A percentile compares a stretch with the other conserved stretches of the same genome.
Conservation (phyloP, 768 basidiomycete species). For the Chalciporus chontae region DNA sequence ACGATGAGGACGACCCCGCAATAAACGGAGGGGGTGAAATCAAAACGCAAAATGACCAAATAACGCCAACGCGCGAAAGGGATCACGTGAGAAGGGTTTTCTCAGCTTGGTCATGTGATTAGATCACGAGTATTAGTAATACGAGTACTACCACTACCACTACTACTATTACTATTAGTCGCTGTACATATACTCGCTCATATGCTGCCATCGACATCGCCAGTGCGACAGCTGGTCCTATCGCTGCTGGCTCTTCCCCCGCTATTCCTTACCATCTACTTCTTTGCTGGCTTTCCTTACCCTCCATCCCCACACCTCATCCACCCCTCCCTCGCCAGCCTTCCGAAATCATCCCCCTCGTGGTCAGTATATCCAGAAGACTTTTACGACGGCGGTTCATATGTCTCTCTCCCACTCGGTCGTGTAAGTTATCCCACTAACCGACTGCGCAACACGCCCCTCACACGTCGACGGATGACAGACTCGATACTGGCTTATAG, state of each 20-base stretch:
- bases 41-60: constrained; percentile 31
- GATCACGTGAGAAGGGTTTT: constrained; percentile 32
- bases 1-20: constrained; percentile 13
- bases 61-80: constrained; percentile 34
- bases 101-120: constrained; percentile 25
- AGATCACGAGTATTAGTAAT: no score
- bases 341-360: constrained; percentile 52
- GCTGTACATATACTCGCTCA: background rate
- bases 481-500: constrained; percentile 77
- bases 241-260: constrained; percentile 60
- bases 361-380: constrained; percentile 74
- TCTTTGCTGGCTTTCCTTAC: constrained; percentile 63
- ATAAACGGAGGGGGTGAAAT: constrained; percentile 19
- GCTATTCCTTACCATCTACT: constrained; percentile 54
- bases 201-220: constrained; percentile 11
- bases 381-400: constrained; percentile 57
- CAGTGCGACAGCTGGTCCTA: constrained; percentile 18
- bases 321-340: constrained; percentile 57
- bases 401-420: constrained; percentile 64
- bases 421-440: constrained; percentile 38
- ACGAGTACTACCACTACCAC: no score
- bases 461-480: constrained; percentile 42
- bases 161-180: no score
- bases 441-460: background rate
- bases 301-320: constrained; percentile 49